These are phyloP conservation scores for Xylaria grammica DNA, from an alignment of 495 filamentous ascomycete genomes.

Conservation along the genomic window DNA sequence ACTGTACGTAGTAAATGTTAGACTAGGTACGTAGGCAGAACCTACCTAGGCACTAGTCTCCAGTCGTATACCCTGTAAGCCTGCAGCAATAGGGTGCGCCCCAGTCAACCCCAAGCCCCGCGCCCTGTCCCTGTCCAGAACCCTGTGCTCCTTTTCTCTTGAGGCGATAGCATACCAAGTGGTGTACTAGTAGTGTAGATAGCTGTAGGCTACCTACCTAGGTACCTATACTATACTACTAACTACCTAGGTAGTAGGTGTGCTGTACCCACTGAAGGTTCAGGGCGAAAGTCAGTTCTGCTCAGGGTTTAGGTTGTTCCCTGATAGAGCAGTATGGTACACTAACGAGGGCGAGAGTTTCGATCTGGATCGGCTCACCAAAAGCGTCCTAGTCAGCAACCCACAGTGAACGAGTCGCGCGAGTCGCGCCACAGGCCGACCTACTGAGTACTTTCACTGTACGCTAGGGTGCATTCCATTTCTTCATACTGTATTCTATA, in stretches of 20 bases:
- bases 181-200: too few species aligned
- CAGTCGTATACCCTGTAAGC: too few species aligned
- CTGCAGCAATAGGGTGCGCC: background rate
- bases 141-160: background rate
- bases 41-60: too few species aligned
- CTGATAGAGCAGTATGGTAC: slow-evolving; percentile 4
- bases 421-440: slow-evolving; percentile 9
- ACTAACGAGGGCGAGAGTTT: background rate
- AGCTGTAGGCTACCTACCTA: too few species aligned
- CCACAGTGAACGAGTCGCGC: slow-evolving; percentile 13
- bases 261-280: slow-evolving; percentile 8
- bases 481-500: background rate
- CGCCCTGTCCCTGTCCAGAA: slow-evolving; percentile 3
- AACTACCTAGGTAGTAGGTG: background rate
- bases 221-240: too few species aligned
- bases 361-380: slow-evolving; percentile 10
- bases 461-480: background rate
- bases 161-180: background rate
- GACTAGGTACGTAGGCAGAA: too few species aligned
- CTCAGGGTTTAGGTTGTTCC: background rate
- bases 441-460: background rate
- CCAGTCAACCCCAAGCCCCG: slow-evolving; percentile 9
- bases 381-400: slow-evolving; percentile 9
- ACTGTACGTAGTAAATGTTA: too few species aligned
- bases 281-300: background rate